Evolutionary conservation across 108 stramenopile genomes (phyloP), one percentile per base, ranked within the genome.

Genomic region (Schizochytrium sp.): DNA sequence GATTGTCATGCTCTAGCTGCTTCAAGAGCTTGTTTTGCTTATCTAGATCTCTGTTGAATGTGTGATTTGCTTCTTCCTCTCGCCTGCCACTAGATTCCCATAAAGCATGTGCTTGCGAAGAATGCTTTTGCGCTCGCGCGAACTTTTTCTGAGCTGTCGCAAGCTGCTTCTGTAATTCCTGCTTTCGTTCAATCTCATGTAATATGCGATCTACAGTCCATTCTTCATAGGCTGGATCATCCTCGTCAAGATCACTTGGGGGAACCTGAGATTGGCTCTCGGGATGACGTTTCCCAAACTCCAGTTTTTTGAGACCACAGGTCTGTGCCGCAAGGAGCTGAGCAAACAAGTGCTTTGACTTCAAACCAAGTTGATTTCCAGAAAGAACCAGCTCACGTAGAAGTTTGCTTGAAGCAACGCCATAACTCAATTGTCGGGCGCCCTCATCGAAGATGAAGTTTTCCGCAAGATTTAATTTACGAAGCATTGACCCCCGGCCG

Each of bases 361-460:
- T 8, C 64, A 69, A 0, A 15, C 64, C 64, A 15, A 44, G 40
- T 3, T 69, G 64, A 2, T 69, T 69, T 8, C 28, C 44, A 1
- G 64, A 12, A 38, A 69, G 64, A 44, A 44, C 64, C 42, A 69
- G 64, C 7, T 7, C 15, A 44, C 64, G 0, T 8, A 69, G 64
- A 15, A 28, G 42, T 15, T 8, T 69, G 12, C 44, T 69, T 38
- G 19, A 12, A 8, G 12, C 28, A 44, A 69, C 42, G 64, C 42
- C 64, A 2, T 7, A 38, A 8, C 19, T 5, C 12, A 69, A 15
- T 0, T 69, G 12, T 8, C 64, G 5, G 19, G 64, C 64, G 64
- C 64, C 64, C 64, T 69, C 64, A 44, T 69, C 64, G 44, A 69
- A 69, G 7, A 69, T 3, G 3, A 69, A 69, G 15, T 69, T 69